A percentile compares a stretch with the other conserved stretches of the same genome.
These are phyloP conservation scores for Pestalotiopsis sp. DNA, from an alignment of 2,329 filamentous ascomycete species.

Conservation along the genomic window DNA sequence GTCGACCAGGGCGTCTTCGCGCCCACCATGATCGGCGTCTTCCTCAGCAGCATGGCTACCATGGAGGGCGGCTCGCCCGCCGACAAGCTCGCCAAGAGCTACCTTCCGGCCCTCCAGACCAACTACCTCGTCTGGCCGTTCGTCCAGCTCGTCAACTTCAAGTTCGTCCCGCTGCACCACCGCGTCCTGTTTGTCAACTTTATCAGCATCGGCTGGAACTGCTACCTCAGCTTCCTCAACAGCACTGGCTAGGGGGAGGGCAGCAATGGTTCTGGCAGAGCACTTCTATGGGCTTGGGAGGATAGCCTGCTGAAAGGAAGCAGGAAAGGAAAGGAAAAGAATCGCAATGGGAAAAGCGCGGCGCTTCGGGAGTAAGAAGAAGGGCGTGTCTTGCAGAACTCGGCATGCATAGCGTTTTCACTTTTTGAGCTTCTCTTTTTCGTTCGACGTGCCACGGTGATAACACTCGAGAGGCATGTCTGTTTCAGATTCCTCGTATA, in stretches of 20 bases:
- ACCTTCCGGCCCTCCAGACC: constrained; percentile 71
- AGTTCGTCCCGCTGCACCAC: constrained; percentile 80
- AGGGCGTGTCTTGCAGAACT: background rate
- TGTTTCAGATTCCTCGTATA: background rate
- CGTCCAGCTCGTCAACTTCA: constrained; percentile 87
- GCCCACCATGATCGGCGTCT: constrained; percentile 78
- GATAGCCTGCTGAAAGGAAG: background rate
- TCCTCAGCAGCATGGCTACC: constrained; percentile 82
- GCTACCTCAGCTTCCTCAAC: constrained; percentile 65
- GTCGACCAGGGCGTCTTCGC: constrained; percentile 84
- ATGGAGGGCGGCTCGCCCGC: constrained; percentile 66
- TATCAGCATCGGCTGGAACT: constrained; percentile 70
- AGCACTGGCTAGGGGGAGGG: constrained; percentile 28
- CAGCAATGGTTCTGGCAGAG: background rate
- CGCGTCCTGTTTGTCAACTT: constrained; percentile 86
- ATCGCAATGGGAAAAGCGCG: background rate
- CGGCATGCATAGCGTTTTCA: background rate
- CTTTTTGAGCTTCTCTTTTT: background rate
- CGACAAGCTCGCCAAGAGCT: constrained; percentile 74
- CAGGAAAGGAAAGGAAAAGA: background rate
- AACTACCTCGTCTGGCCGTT: constrained; percentile 90
- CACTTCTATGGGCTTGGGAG: background rate
- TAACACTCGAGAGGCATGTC: background rate
- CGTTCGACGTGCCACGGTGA: background rate
- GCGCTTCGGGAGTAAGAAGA: background rate